Evolutionary conservation across 108 stramenopile genomes (phyloP), one percentile per base, ranked within the genome.

Genomic region (Fragilaria crotonensis): DNA sequence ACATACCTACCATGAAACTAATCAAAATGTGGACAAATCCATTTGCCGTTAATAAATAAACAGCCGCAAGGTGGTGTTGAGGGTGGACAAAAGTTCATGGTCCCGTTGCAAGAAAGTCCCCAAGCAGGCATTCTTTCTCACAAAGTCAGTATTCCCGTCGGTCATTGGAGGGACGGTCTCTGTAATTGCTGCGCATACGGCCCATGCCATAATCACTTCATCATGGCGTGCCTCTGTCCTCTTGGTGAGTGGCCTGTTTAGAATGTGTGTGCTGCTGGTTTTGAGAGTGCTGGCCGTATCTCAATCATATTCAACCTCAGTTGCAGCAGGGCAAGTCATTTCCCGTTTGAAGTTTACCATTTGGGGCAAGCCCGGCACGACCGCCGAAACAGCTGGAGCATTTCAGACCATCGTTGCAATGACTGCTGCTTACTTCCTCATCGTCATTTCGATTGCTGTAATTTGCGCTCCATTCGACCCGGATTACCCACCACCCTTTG

Each of bases 81-180:
- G 22, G 67, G 80, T 52, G 79, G 74, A 45, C 57, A 84, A 67
- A 76, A 76, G 54, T 84, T 84, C 60, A 64, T 64, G 50, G 32
- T 56, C 25, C 54, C 54, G n/a, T 26, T 31, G 53, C 25, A 0
- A 56, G 3, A 21, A 18, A 19, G 77, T 81, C 50, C 65, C 71
- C 23, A 19, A 18, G 26, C 22, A 14, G 19, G 4, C 19, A 30
- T 55, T 25, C 18, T 23, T 14, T 28, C 23, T 33, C 20, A 17
- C 9, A 7, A 14, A 25, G n/a, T 25, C 23, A 33, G 26, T 25
- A 32, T 49, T 18, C 75, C 75, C 21, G 19, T 62, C 18, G 67
- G 67, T 14, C 22, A n/a, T 3, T 76, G 75, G 75, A 69, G 48
- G 27, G 59, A 69, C 58, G 65, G 45, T 22, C 11, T 66, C 3